Conservation (phyloP, 73 alveolate species). For the Paramecium primaurelia region DNA sequence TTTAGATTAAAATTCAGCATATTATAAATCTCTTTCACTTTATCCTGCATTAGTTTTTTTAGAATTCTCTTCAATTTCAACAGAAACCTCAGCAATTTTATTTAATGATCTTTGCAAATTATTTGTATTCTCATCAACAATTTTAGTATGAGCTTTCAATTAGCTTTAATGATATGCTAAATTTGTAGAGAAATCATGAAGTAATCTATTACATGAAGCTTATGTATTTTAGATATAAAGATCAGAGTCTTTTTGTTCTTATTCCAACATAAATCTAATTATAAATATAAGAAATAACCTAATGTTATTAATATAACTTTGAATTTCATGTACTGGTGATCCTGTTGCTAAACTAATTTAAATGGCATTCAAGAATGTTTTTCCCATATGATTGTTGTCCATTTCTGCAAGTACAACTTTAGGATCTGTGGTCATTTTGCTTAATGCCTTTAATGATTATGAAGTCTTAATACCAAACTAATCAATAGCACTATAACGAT, state of each 20-base stretch:
- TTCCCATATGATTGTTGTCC: conserved; percentile 40
- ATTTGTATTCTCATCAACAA: conserved; percentile 31
- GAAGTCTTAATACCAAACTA: conserved; percentile 5
- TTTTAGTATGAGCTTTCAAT: conserved; percentile 26
- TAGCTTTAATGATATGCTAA: conserved; percentile 29
- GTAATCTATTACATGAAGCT: conserved; percentile 25
- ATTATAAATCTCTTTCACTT: conserved; percentile 33
- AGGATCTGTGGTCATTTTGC: conserved; percentile 34
- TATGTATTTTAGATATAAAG: conserved; percentile 9
- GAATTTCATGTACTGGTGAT: conserved; percentile 38
- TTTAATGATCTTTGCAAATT: conserved; percentile 14
- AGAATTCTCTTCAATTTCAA: conserved; percentile 25
- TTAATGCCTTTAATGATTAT: not conserved
- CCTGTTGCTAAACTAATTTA: conserved; percentile 43
- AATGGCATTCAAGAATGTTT: conserved; percentile 41
- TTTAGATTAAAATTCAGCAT: conserved; percentile 43
- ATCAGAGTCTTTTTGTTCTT: conserved; percentile 41
- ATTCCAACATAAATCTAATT: conserved; percentile 37
- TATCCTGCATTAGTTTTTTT: conserved; percentile 44
- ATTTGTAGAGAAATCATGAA: conserved; percentile 34
- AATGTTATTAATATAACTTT: conserved; percentile 9
- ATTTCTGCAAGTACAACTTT: conserved; percentile 40
- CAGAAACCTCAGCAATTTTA: conserved; percentile 43
- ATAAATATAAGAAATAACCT: not conserved
- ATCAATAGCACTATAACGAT: conserved; percentile 13